Percentiles rank a stretch among this genome's conserved stretches.
Evolutionary conservation across 345 rosid species (phyloP).

Genomic region (Erysimum cheiranthoides): DNA sequence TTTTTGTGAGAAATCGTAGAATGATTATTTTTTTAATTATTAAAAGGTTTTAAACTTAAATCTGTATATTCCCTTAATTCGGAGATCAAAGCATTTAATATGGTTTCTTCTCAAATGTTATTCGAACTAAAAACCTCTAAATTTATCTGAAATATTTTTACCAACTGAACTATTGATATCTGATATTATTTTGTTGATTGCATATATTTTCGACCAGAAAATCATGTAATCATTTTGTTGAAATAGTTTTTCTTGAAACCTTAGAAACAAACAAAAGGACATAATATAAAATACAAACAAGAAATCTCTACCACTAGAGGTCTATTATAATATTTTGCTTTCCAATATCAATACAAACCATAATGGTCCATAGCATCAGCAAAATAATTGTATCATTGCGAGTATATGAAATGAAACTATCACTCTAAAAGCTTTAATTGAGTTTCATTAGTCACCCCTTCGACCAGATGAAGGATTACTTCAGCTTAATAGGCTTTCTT

Average conservation of each 20-base stretch:
- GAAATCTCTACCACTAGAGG: background rate
- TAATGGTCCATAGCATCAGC: conserved; percentile 16
- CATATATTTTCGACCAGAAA: no score
- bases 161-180: no score
- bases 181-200: no score
- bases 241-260: background rate
- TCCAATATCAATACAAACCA: background rate
- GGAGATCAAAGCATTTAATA: no score
- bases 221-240: no score
- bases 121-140: no score
- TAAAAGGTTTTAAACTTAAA: no score
- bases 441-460: conserved; percentile 7
- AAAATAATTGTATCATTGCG: conserved; percentile 18
- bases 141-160: no score
- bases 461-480: background rate
- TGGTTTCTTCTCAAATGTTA: no score
- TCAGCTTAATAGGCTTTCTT: background rate
- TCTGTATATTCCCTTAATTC: no score
- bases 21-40: no score
- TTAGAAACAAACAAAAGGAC: background rate
- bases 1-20: no score
- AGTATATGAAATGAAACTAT: background rate
- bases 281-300: background rate
- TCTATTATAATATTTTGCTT: background rate
- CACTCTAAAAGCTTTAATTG: background rate